Evolutionary conservation across 192 early-diverging fungal species (phyloP), one percentile per base, ranked within the genome.

Genomic region (Diversispora epigaea): DNA sequence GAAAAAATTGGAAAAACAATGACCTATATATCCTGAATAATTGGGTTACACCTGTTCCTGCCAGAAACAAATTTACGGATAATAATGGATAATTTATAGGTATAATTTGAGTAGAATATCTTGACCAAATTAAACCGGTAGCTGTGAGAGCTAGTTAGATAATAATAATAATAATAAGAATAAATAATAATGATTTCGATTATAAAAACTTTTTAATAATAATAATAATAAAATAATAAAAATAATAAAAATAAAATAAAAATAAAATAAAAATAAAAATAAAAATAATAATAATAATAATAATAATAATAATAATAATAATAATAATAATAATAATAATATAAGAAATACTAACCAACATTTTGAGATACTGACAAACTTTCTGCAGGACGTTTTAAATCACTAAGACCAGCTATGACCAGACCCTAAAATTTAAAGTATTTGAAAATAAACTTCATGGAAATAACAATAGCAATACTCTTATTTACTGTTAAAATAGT

Each of bases 91-190:
- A 96, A 86, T 99, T 99, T 81, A 90, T 89, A 58, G 97, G 97
- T 22, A 86, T 96, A 71, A 99, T 99, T 63, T 96, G 93, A 49
- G 89, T 89, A 6, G 96, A 92, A 86, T 96, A 99, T 56, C 97
- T 93, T n/a, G 91, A 91, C 97, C 97, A 99, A 81, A 99, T 99
- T 67, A 96, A 68, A 41, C 97, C 97, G 4, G 97, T 99, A 41
- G 94, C 93, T 17, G 95, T 87, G 70, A 98, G 85, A 19, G 96
- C 94, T 83, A 80, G 17, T 60, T 25, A 73, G 6, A 50, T 7
- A 22, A 55, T 43, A 15, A 71, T 4, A 5, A 39, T 11, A n/a
- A 32, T 45, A 55, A 47, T 19, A 75, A 39, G 9, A 17, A 22
- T 3, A 63, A 22, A 46, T 14, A 22, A 71, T 55, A 41, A 3